Percentiles rank a stretch among this genome's conserved stretches.
These are phyloP conservation scores for Zarea fungicola DNA, from an alignment of 2,329 filamentous ascomycete genomes.

Conservation along the genomic window DNA sequence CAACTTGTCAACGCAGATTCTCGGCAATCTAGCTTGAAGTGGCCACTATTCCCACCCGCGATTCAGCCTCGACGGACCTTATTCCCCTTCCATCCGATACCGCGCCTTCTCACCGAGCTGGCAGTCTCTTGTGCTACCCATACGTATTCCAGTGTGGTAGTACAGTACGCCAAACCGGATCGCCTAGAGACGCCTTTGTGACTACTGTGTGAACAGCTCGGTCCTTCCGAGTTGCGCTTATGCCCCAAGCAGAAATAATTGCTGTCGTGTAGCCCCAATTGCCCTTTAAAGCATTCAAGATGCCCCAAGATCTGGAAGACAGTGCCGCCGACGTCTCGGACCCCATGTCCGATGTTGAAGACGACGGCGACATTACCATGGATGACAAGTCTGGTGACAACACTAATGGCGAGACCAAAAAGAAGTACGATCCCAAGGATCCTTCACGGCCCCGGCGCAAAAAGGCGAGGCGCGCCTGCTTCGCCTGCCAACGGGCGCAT, in stretches of 20 bases:
- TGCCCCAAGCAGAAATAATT: background rate
- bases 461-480: conserved; percentile 93
- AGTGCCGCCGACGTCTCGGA: conserved; percentile 52
- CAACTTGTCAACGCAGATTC: background rate
- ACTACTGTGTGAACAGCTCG: background rate
- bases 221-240: background rate
- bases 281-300: conserved; percentile 34
- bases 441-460: conserved; percentile 84
- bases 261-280: conserved; percentile 3
- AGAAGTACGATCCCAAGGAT: conserved; percentile 80
- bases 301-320: conserved; percentile 51
- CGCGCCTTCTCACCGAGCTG: background rate
- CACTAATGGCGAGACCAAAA: conserved; percentile 52
- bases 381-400: conserved; percentile 41
- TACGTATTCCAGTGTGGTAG: background rate
- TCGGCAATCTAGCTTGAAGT: background rate
- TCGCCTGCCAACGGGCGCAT: conserved; percentile 94
- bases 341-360: conserved; percentile 54
- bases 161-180: background rate
- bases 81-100: background rate
- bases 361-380: conserved; percentile 48
- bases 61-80: background rate
- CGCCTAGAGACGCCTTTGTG: background rate
- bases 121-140: background rate
- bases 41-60: background rate